These are phyloP conservation scores for Hypomyces perniciosus DNA, from an alignment of 2,329 filamentous ascomycete genomes.

Conservation along the genomic window DNA sequence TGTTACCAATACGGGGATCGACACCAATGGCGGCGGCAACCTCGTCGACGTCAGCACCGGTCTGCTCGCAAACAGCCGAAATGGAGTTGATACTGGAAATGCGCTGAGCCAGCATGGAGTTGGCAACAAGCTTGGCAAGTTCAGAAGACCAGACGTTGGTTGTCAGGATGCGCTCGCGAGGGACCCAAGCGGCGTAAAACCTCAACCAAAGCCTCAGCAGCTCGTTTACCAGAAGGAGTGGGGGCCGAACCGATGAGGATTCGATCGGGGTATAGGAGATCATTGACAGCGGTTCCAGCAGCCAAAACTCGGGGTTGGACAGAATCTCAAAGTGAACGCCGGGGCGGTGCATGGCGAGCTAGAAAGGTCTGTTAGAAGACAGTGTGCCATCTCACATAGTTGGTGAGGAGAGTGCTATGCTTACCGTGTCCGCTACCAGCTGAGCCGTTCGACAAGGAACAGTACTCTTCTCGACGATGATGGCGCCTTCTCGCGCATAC, in stretches of 20 bases:
- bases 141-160: constrained; percentile 75
- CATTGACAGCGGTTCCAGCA: constrained; percentile 67
- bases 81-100: constrained; percentile 78
- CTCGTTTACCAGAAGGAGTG: constrained; percentile 53
- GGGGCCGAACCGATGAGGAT: constrained; percentile 67
- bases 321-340: constrained; percentile 66
- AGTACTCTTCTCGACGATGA: constrained; percentile 77
- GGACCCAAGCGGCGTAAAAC: constrained; percentile 68
- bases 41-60: constrained; percentile 70
- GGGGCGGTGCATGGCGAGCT: constrained; percentile 55
- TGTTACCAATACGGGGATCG: constrained; percentile 65
- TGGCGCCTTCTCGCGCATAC: constrained; percentile 59
- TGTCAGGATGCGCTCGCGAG: constrained; percentile 58
- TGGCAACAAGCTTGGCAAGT: constrained; percentile 71
- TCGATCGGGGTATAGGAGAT: constrained; percentile 65
- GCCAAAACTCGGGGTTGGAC: constrained; percentile 79
- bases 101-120: constrained; percentile 73
- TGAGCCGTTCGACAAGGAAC: constrained; percentile 71
- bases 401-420: constrained; percentile 15
- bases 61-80: constrained; percentile 72
- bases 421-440: constrained; percentile 61
- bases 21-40: constrained; percentile 61
- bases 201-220: constrained; percentile 56
- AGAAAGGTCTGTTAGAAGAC: constrained; percentile 2
- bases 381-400: constrained; percentile 1